These are phyloP conservation scores for Rhodamnia argentea DNA, from an alignment of 345 rosid species.

Conservation along the genomic window DNA sequence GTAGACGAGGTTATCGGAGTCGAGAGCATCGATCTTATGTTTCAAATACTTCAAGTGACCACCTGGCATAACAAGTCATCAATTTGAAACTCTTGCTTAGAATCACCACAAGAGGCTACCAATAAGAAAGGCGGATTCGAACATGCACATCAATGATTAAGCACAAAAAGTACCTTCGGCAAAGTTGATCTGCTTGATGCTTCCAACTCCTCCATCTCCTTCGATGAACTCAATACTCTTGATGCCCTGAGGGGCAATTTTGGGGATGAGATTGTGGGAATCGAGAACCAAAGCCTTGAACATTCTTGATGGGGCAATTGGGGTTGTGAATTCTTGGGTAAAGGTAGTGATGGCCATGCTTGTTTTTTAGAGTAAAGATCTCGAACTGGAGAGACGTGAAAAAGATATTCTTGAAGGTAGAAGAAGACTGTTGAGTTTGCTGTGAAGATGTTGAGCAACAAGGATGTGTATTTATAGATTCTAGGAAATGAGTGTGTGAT, in stretches of 20 bases:
- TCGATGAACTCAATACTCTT: conserved; percentile 6
- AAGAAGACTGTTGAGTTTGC: not conserved
- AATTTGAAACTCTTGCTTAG: no score
- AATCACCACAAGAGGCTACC: no score
- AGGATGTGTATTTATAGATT: not conserved
- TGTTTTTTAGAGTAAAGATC: not conserved
- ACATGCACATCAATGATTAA: not conserved
- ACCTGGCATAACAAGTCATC: not conserved
- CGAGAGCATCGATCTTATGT: not conserved
- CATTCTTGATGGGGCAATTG: not conserved
- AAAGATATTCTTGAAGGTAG: not conserved
- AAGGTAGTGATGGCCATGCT: not conserved
- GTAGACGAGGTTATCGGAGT: not conserved
- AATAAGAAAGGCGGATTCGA: no score
- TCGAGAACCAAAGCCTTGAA: not conserved
- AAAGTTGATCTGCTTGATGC: conserved; percentile 11
- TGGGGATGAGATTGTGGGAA: not conserved
- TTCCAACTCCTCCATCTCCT: conserved; percentile 31
- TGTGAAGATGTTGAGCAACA: not conserved
- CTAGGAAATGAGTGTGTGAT: not conserved
- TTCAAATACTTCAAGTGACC: not conserved
- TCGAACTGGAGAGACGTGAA: not conserved
- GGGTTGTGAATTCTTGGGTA: not conserved
- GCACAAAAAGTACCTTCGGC: not conserved
- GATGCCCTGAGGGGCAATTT: conserved; percentile 16